Evolutionary conservation across 495 filamentous ascomycete species (phyloP), one percentile per base, ranked within the genome.

Genomic region (Hapsidospora chrysogenum): DNA sequence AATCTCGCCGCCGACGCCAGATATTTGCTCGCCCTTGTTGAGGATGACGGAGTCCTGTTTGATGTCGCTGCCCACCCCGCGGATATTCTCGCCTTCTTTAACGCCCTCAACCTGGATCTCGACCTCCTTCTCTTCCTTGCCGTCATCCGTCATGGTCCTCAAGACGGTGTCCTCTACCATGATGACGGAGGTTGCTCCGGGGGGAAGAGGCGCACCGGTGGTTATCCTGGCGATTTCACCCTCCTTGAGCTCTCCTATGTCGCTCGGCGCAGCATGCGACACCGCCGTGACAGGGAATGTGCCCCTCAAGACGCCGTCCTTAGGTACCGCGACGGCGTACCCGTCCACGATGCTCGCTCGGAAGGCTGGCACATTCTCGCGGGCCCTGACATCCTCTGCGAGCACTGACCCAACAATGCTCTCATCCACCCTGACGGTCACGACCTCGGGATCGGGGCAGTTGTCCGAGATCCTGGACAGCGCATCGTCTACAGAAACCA

Each of bases 151-250:
- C 47, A 66, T 67, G 3, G 66, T 70, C 26, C 63, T 72, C 9
- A 96, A 54, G 1, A 72, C 57, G 0, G 89, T 96, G 47, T 96
- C 89, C 58, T 97, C 89, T 2, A 96, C 89, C 92, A 96, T 97
- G 15, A 94, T 79, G 11, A 96, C 87, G 2, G 85, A 75, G 26
- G 80, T 93, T 9, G 89, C 84, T 3, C 86, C 84, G 0, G 75
- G 72, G 3, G 92, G 89, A 2, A 97, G 60, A 9, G 89, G 87
- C 3, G 92, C 89, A 0, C 89, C 89, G 0, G 89, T 97, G 1
- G 89, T 96, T 41, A 96, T 93, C 19, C 89, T 60, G 7, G 92
- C 74, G 23, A 95, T 76, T 40, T 85, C 69, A 0, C 86, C 86
- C 29, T 64, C 62, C 28, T 76, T 61, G 17, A 94, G 58, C 9